A percentile compares a stretch with the other conserved stretches of the same genome.
These are phyloP conservation scores for Irpex sp. DNA, from an alignment of 1,284 basidiomycete species.

Conservation along the genomic window DNA sequence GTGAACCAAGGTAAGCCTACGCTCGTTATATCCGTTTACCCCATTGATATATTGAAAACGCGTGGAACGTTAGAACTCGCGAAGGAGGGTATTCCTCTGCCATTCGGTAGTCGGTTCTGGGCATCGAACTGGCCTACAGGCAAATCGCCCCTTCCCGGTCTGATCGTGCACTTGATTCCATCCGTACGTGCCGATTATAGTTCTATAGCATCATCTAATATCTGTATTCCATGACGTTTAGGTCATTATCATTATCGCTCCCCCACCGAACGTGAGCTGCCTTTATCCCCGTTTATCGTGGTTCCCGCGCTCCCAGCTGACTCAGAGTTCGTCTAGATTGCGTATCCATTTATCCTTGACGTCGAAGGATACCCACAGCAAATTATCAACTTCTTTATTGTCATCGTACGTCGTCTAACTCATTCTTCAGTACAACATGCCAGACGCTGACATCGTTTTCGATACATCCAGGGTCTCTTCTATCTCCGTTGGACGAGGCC, in stretches of 20 bases:
- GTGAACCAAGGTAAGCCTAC: constrained; percentile 15
- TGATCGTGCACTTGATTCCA: constrained; percentile 54
- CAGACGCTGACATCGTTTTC: background rate
- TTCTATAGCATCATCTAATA: background rate
- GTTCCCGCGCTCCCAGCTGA: background rate
- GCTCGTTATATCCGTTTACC: background rate
- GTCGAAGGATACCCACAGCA: constrained; percentile 55
- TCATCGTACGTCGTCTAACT: constrained; percentile 32
- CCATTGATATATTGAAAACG: background rate
- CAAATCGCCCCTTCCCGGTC: constrained; percentile 55
- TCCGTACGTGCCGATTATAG: constrained; percentile 42
- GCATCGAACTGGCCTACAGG: constrained; percentile 65
- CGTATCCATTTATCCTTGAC: constrained; percentile 64
- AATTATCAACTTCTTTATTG: constrained; percentile 55
- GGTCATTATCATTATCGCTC: constrained; percentile 49
- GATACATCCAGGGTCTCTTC: constrained; percentile 44
- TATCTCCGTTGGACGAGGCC: constrained; percentile 53
- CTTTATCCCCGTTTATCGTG: background rate
- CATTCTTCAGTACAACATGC: background rate
- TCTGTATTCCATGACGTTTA: constrained; percentile 17
- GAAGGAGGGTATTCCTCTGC: constrained; percentile 51
- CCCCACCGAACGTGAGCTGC: constrained; percentile 52
- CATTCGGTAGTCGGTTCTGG: constrained; percentile 61
- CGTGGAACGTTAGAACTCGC: constrained; percentile 35
- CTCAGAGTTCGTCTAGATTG: constrained; percentile 20